Base-by-base conservation (phyloP, 768 basidiomycete species). In the Kwoniella shandongensis region DNA sequence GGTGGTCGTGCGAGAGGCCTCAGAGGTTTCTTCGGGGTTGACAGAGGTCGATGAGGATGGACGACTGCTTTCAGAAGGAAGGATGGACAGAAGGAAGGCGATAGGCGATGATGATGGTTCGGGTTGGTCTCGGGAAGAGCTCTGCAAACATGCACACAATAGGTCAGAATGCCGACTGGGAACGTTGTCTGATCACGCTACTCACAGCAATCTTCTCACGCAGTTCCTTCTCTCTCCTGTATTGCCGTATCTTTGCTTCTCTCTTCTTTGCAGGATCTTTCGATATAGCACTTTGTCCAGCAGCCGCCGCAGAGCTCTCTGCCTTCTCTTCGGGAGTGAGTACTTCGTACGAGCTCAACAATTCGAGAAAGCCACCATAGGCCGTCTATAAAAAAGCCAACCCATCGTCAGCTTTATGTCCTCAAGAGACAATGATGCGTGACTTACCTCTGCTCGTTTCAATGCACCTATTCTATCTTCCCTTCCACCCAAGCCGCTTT, bases 171-270 rank as follows among this genome's bases (percentile, higher is more conserved):
- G 41, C 36, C 36, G 23, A n/a, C 15, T 17, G 27, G 22, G 2
- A 27, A 25, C 23, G 30, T 44, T 3, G 45, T 13, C 17, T 18
- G 26, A 25, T 18, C 23, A 27, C 18, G 18, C 1, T 5, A 71
- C 78, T 45, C 51, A 88, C 90, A 77, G 90, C 83, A 25, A 97
- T 83, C 55, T 82, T 82, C 18, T 77, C 76, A 51, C 84, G 83
- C 26, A 97, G 77, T 32, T 88, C 87, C 75, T 89, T 93, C 77
- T 94, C 91, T 54, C 84, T 83, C 76, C 86, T 85, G 76, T 85
- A 97, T 72, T 93, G 92, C 59, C 84, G 85, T 62, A 99, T 96
- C 79, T 96, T 99, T 30, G 86, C 75, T 63, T 94, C 91, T 64
- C 96, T 79, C 54, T 87, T 81, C 69, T 82, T 83, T 1, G 84